Evolutionary conservation across 1,284 basidiomycete species (phyloP).

Genomic region (Xanthoconium separans): DNA sequence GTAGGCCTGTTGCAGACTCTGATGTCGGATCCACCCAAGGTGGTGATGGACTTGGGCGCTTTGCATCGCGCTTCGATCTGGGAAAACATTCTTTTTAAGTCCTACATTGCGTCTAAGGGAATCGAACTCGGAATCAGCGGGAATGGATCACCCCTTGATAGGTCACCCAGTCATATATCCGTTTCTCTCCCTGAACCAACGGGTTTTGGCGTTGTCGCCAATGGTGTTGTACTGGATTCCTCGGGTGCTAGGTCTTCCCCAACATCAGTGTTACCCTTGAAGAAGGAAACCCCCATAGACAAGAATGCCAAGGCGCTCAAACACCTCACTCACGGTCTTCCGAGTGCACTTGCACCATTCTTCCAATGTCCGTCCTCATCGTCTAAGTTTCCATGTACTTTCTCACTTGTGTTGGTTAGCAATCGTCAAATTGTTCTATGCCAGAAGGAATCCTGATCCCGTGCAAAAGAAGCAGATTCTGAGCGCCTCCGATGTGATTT

Average conservation of each 20-base stretch:
- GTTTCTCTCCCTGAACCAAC: constrained; percentile 41
- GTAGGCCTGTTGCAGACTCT: constrained; percentile 77
- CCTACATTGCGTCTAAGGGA: constrained; percentile 52
- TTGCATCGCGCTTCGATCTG: constrained; percentile 85
- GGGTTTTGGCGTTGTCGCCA: constrained; percentile 32
- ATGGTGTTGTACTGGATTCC: constrained; percentile 40
- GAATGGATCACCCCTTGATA: constrained; percentile 43
- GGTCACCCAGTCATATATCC: constrained; percentile 42
- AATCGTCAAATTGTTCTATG: constrained; percentile 85
- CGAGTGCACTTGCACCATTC: constrained; percentile 78
- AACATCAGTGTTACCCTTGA: constrained; percentile 32
- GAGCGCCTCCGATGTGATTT: constrained; percentile 68
- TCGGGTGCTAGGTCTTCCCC: constrained; percentile 20
- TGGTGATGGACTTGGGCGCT: constrained; percentile 75
- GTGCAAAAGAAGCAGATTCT: constrained; percentile 78
- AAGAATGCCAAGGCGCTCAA: constrained; percentile 78
- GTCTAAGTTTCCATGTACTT: neutral
- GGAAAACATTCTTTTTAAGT: constrained; percentile 83
- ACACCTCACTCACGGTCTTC: constrained; percentile 80
- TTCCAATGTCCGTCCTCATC: constrained; percentile 71
- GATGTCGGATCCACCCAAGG: constrained; percentile 63
- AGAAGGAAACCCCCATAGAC: constrained; percentile 48
- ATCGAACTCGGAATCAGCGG: constrained; percentile 43
- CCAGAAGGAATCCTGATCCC: constrained; percentile 75
- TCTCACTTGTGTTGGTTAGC: constrained; percentile 44